Evolutionary conservation across 23 red algal species (phyloP).

Genomic region (Gracilaria domingensis): DNA sequence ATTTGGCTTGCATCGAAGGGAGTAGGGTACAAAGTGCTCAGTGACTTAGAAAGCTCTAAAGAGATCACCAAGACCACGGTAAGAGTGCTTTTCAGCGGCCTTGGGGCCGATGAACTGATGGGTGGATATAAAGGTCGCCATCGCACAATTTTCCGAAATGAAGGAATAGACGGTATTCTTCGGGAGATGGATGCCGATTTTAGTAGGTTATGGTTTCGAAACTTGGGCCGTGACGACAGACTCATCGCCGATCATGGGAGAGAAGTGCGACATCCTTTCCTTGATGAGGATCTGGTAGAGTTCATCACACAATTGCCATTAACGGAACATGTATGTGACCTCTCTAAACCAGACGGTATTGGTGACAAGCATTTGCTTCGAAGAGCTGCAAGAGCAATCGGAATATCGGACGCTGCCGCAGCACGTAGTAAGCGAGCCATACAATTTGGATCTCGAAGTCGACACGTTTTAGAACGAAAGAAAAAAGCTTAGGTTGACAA

Average conservation of each 20-base stretch:
- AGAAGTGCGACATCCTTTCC: conserved; percentile 82
- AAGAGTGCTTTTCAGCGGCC: conserved; percentile 84
- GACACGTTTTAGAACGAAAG: conserved; percentile 72
- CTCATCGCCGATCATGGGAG: conserved; percentile 76
- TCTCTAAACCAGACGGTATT: conserved; percentile 62
- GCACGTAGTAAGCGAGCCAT: conserved; percentile 78
- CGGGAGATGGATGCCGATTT: conserved; percentile 91
- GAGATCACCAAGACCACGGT: conserved; percentile 12
- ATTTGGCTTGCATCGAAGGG: conserved; percentile 84
- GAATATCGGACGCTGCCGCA: conserved; percentile 50
- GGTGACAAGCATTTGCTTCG: conserved; percentile 83
- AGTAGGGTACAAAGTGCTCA: conserved; percentile 1
- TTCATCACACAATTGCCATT: conserved; percentile 66
- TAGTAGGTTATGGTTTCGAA: conserved; percentile 92
- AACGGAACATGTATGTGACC: conserved; percentile 56
- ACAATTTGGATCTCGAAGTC: conserved; percentile 85
- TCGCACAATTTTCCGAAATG: conserved; percentile 69
- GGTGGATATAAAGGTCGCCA: conserved; percentile 96
- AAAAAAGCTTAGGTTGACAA: background rate
- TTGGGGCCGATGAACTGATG: conserved; percentile 95
- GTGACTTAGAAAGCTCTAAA: background rate
- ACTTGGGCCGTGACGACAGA: conserved; percentile 93
- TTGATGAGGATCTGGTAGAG: conserved; percentile 80
- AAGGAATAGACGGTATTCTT: conserved; percentile 69
- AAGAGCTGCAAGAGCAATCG: conserved; percentile 58